Conservation (phyloP, 352 stramenopile species). For the Blastocystis sp. region DNA sequence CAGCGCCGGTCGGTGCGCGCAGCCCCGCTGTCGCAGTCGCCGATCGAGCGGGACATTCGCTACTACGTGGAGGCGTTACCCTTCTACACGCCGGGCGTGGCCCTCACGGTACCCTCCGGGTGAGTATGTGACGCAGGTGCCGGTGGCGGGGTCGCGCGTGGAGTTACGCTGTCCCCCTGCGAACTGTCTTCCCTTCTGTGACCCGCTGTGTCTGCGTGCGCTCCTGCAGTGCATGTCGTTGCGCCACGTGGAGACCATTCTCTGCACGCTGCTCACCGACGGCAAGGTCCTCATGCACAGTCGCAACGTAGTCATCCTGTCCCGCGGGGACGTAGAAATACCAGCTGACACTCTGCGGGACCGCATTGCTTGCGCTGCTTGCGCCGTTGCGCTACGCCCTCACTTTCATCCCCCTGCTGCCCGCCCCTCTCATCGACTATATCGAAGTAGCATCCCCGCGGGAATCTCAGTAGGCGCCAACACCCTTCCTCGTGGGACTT, state of each 20-base stretch:
- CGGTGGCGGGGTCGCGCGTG: not conserved
- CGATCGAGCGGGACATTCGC: conserved; percentile 31
- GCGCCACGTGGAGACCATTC: not conserved
- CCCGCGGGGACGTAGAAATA: conserved; percentile 7
- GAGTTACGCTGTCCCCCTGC: not conserved
- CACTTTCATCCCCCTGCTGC: conserved; percentile 35
- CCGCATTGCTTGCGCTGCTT: conserved; percentile 4
- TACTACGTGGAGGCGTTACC: conserved; percentile 37
- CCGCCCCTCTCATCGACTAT: conserved; percentile 38
- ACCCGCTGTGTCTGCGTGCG: not conserved
- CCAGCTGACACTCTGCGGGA: conserved; percentile 18
- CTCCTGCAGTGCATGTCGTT: conserved; percentile 16
- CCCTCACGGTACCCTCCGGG: not conserved
- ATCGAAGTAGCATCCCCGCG: not conserved
- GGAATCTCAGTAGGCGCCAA: not conserved
- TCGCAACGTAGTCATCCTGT: not conserved
- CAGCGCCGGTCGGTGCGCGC: not conserved
- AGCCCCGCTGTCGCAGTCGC: not conserved
- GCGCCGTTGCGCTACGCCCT: conserved; percentile 12
- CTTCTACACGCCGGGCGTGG: not conserved
- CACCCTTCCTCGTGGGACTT: conserved; percentile 26
- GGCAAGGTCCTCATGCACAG: conserved; percentile 31
- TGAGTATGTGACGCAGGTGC: not conserved
- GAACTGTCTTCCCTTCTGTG: conserved; percentile 46
- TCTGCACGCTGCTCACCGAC: not conserved